phyloP scores from a whole-genome alignment of 129 eudicot genomes.

The Flaveria robusta region DNA sequence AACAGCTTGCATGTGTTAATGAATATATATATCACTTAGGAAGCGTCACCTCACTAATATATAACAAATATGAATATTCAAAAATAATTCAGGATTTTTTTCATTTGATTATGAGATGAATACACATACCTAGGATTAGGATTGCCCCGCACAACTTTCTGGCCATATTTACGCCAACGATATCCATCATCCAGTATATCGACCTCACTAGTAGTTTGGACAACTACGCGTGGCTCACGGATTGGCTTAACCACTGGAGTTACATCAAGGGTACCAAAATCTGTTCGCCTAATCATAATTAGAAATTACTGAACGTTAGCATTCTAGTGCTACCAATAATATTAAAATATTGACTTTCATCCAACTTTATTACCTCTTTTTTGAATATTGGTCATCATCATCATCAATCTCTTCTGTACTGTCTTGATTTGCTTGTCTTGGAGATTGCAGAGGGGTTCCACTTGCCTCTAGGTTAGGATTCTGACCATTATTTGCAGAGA shows the following conservation, averaged over 20 bases:
- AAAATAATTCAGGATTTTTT: not conserved
- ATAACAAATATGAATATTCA: not conserved
- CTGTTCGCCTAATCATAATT: constrained; percentile 58
- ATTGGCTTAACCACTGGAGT: constrained; percentile 90
- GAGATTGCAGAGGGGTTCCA: constrained; percentile 65
- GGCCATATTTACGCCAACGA: constrained; percentile 98
- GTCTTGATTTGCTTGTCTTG: constrained; percentile 62
- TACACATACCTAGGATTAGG: constrained; percentile 94
- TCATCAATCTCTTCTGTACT: constrained; percentile 62
- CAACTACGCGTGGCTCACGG: constrained; percentile 96
- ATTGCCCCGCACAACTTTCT: constrained; percentile 96
- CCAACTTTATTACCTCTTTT: constrained; percentile 58
- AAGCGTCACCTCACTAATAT: not conserved
- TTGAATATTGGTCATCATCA: constrained; percentile 70
- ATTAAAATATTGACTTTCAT: not conserved
- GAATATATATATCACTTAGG: not conserved
- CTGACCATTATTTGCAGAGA: constrained; percentile 44
- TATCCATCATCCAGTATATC: constrained; percentile 99
- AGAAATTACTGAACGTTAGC: constrained; percentile 28
- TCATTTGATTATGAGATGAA: not conserved
- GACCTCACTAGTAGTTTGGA: constrained; percentile 97
- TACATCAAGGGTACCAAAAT: constrained; percentile 58
- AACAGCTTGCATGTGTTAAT: not conserved
- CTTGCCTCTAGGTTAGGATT: constrained; percentile 49
- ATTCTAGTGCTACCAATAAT: constrained; percentile 17